Base-by-base conservation (phyloP, 1,139 yeast genomes). In the Candida freyschussii region DNA sequence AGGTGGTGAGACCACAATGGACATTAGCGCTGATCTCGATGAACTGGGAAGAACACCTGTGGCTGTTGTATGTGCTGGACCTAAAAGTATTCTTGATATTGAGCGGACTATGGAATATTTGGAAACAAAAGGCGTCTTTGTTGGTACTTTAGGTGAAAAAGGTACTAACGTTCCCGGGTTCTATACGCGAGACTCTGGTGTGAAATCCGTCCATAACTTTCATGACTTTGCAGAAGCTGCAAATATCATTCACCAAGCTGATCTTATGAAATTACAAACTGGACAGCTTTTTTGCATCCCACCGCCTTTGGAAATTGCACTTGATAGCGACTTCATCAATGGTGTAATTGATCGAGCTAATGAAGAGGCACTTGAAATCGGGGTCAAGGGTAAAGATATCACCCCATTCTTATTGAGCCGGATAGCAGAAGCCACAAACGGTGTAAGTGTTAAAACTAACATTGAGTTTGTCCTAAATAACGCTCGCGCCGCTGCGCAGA, bases 21-120 rank as follows among this genome's bases (percentile, higher is more conserved):
- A 86, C 57, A 66, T 86, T 17, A 79, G 91, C 44, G 95, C 95
- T 5, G 96, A 86, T 57, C 69, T 86, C 43, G 87, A 85, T 24
- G 96, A 86, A 52, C 65, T 87, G 37, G 83, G 89, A 2, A 65
- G 78, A 36, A 86, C 95, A 1, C 86, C 91, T 0, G 86, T 86
- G 2, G 77, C 89, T 1, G 96, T 86, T 12, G 89, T 86, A 4
- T 86, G 96, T 53, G 78, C 95, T 9, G 96, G 96, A 0, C 95
- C 96, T 4, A 86, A 86, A 56, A 77, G 89, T 21, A 85, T 86
- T 33, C 63, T 86, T 41, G 96, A 86, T 52, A 79, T 87, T 39
- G 77, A 73, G 10, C 66, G 81, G 42, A 86, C 96, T 0, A 69
- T 85, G 73, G 96, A 86, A 54, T 84, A 78, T 51, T 63, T 86